Evolutionary conservation across 176 grass and related monocot genomes (phyloP).

Genomic region (Phoenix roebelenii): DNA sequence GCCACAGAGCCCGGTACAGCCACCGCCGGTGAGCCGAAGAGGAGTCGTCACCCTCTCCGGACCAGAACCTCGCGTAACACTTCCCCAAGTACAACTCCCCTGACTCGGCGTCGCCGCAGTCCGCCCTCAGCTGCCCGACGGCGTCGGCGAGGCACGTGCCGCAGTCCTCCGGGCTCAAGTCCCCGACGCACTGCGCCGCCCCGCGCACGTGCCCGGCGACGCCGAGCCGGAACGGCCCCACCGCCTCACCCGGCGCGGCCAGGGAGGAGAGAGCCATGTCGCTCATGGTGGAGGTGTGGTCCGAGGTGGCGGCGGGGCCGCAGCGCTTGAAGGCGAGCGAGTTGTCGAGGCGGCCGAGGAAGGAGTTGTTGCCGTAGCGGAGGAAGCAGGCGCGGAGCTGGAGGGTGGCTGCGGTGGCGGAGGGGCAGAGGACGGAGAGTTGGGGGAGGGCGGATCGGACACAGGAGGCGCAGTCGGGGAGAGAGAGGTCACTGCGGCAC

Average conservation of each 20-base stretch:
- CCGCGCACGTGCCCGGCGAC: neutral
- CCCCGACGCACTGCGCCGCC: slow-evolving; percentile 13
- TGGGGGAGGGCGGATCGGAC: slow-evolving; percentile 5
- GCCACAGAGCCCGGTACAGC: too few relatives aligned
- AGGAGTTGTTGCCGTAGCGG: slow-evolving; percentile 5
- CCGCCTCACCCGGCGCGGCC: neutral
- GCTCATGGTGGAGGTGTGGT: neutral
- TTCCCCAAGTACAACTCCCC: slow-evolving; percentile 9
- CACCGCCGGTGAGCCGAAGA: neutral
- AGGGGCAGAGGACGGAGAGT: slow-evolving; percentile 8
- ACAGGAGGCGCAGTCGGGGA: slow-evolving; percentile 12
- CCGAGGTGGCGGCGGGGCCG: neutral
- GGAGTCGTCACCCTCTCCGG: neutral
- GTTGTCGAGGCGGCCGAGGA: slow-evolving; percentile 8
- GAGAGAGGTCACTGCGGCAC: slow-evolving; percentile 9
- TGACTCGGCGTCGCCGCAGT: neutral
- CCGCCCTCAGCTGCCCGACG: neutral
- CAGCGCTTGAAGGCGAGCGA: slow-evolving; percentile 6
- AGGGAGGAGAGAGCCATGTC: slow-evolving; percentile 2
- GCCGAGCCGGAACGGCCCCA: neutral
- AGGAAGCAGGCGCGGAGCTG: slow-evolving; percentile 6
- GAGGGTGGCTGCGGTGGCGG: neutral
- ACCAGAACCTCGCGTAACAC: slow-evolving; percentile 11
- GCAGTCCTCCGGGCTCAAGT: slow-evolving; percentile 2
- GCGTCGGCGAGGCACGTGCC: slow-evolving; percentile 2